Percentiles rank a stretch among this genome's conserved stretches.
Conservation (phyloP, 78 protist genomes). For the Mastigamoeba balamuthi region DNA sequence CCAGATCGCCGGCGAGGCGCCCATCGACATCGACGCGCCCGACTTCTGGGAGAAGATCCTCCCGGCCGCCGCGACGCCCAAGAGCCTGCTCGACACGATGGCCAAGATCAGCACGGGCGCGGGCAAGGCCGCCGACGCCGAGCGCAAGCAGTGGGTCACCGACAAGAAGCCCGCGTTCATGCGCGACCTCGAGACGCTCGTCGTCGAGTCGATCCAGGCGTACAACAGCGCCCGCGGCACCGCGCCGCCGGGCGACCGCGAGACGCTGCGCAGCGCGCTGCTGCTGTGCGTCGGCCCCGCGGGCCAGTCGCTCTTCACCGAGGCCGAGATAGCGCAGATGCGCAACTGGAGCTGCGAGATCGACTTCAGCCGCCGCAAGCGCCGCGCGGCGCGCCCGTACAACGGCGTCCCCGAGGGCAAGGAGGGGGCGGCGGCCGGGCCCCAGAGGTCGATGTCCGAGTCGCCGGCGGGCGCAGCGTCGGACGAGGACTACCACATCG, state of each 20-base stretch:
- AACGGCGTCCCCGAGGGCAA: too few species aligned
- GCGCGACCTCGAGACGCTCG: not conserved
- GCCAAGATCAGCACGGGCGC: not conserved
- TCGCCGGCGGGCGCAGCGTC: too few species aligned
- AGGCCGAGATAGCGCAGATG: not conserved
- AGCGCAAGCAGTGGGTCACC: not conserved
- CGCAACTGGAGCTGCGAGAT: not conserved
- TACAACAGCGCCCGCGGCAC: not conserved
- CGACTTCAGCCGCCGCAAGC: not conserved
- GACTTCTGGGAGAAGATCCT: slow-evolving; percentile 68
- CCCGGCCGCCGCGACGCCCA: slow-evolving; percentile 45
- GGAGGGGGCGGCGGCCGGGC: too few species aligned
- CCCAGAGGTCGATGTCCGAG: too few species aligned
- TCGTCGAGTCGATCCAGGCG: not conserved
- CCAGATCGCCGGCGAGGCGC: slow-evolving; percentile 4
- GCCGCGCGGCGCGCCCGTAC: too few species aligned
- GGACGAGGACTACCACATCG: too few species aligned
- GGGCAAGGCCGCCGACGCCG: not conserved
- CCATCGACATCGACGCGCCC: slow-evolving; percentile 51
- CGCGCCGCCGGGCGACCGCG: not conserved
- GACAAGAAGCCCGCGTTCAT: not conserved
- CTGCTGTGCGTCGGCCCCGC: not conserved
- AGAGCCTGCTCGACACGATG: slow-evolving; percentile 25
- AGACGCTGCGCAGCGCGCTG: not conserved
- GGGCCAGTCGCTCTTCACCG: not conserved